phyloP scores from a whole-genome alignment of 306 rosid species.

The Castanopsis chinensis region DNA sequence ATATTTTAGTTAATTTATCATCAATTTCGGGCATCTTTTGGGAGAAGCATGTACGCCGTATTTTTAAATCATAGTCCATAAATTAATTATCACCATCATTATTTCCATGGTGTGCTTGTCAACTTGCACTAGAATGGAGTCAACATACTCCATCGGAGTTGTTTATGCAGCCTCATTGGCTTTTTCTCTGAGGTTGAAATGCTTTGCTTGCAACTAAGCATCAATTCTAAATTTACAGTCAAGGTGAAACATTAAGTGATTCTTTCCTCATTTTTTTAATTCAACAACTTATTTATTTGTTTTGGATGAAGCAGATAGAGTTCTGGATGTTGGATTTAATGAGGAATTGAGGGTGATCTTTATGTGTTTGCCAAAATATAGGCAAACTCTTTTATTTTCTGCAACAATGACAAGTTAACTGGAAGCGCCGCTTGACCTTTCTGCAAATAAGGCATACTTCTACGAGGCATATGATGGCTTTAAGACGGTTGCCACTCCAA shows the following conservation, averaged over 20 bases:
- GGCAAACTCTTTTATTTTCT: conserved; percentile 84
- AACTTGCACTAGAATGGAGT: too few species aligned
- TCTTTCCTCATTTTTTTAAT: neutral
- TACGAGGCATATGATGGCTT: conserved; percentile 79
- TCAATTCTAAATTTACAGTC: neutral
- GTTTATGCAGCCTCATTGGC: too few species aligned
- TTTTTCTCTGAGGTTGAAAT: too few species aligned
- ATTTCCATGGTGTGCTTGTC: too few species aligned
- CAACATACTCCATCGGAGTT: too few species aligned
- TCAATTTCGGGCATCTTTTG: too few species aligned
- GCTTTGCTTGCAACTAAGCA: neutral
- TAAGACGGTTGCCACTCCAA: conserved; percentile 71
- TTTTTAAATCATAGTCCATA: too few species aligned
- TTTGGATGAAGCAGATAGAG: conserved; percentile 88
- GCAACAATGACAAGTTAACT: conserved; percentile 72
- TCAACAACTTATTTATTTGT: neutral
- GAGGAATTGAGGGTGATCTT: conserved; percentile 74
- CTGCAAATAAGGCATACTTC: conserved; percentile 62
- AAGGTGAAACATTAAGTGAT: neutral
- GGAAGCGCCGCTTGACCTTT: conserved; percentile 57
- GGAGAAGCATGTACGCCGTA: too few species aligned
- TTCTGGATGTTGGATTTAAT: conserved; percentile 79
- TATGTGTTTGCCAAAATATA: conserved; percentile 67
- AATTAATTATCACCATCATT: too few species aligned
- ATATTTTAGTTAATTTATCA: too few species aligned